A percentile compares a stretch with the other conserved stretches of the same genome.
Evolutionary conservation across 495 filamentous ascomycete genomes (phyloP).

Genomic region (Podospora anserina): DNA sequence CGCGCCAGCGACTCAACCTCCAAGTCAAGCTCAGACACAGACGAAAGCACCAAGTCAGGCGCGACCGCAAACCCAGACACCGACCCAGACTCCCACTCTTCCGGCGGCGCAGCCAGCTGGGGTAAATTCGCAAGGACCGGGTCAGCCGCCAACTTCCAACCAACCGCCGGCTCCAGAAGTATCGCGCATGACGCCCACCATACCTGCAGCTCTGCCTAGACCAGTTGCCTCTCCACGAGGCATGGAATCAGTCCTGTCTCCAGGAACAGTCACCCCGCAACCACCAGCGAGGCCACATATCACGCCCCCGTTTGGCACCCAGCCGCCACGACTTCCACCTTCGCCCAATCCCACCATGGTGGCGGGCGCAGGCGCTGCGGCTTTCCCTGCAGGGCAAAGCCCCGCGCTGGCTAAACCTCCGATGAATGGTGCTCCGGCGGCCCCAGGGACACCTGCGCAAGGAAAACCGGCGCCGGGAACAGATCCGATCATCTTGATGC

Average conservation of each 20-base stretch:
- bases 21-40: conserved; percentile 19
- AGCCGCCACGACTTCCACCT: conserved; percentile 11
- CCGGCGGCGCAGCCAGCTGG: conserved; percentile 8
- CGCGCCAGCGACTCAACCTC: conserved; percentile 27
- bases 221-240: conserved; percentile 30
- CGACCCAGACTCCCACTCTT: conserved; percentile 10
- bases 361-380: not conserved
- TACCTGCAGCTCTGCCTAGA: conserved; percentile 29
- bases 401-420: conserved; percentile 14
- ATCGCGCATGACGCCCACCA: conserved; percentile 27
- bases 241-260: conserved; percentile 33
- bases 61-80: conserved; percentile 23
- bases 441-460: conserved; percentile 25
- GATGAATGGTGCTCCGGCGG: conserved; percentile 27
- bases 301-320: not conserved
- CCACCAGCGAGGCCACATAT: conserved; percentile 11
- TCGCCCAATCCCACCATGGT: conserved; percentile 12
- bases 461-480: conserved; percentile 47
- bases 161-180: not conserved
- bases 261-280: conserved; percentile 14
- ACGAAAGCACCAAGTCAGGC: conserved; percentile 15
- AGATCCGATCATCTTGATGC: conserved; percentile 92
- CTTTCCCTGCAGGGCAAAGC: conserved; percentile 4
- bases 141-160: not conserved
- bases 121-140: not conserved